Evolutionary conservation across 2,329 filamentous ascomycete species (phyloP), one percentile per base, ranked within the genome.

Genomic region (Verticillium longisporum): DNA sequence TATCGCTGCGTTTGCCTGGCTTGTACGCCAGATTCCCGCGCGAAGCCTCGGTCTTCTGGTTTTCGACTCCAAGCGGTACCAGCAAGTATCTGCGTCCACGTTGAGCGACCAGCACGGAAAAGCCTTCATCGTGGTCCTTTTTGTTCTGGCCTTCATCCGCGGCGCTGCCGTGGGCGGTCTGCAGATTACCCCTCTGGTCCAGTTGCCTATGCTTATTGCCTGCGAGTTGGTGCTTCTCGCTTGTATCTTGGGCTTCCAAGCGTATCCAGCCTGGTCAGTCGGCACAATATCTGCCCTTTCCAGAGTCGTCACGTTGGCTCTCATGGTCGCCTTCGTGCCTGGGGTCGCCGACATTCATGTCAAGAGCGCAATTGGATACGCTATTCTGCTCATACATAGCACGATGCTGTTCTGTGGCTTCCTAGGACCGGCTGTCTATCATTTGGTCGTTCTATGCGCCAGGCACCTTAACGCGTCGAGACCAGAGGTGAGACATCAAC

Each of bases 321-420:
- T 72, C 34, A 67, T 72, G 41, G 72, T 84, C 14, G 72, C 83
- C 11, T 77, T 87, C 60, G 77, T 80, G 26, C 79, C 87, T 0
- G 88, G 88, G 63, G 79, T 89, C 26, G 85, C 86, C 1, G 83
- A 83, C 1, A 79, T 86, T 64, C 74, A 80, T 1, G 74, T 83
- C 1, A 86, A 85, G 66, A 87, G 87, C 15, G 90, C 85, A 82
- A 83, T 91, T 54, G 89, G 88, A 9, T 91, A 91, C 68, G 76
- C 83, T 14, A 86, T 90, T 45, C 76, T 92, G 18, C 70, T 87
- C 1, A 75, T 90, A 4, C 88, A 91, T 70, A 84, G 79, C 2
- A 77, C 86, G 60, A 86, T 89, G 13, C 73, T 90, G 6, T 77
- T 89, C 6, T 88, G 91, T 68, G 87, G 87, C 4, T 89, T 89